Evolutionary conservation across 148 eudicot species (phyloP), one percentile per base, ranked within the genome.

Genomic region (Pouteria glomerata): DNA sequence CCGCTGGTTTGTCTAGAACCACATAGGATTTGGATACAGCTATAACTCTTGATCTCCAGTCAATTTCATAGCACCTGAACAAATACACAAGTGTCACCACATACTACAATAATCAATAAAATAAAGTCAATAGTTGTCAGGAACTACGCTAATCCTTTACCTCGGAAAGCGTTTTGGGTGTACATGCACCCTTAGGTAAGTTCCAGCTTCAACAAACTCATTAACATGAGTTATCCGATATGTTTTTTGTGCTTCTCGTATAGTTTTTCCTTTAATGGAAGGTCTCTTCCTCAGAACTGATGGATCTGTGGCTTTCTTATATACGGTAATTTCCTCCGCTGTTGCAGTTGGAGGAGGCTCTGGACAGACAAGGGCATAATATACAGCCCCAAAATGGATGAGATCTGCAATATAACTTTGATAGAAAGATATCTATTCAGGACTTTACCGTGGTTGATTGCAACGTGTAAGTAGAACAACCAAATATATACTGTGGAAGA

Each of bases 131-230:
- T 59, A 57, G 35, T 37, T 24, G 51, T 63, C 23, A 73, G n/a
- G 24, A 57, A 66, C 30, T 62, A 4, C 19, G 26, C 27, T 34
- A 68, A 51, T 63, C 34, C 50, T 68, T 71, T 82, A 95, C 98
- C 97, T 89, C 35, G 97, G 98, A 66, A 84, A 95, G 41, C 99
- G 92, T 82, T 90, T 95, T 39, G 99, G 99, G 74, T 92, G 99
- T 41, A 95, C 97, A 77, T 95, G 92, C 21, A 95, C 90, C 61
- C 99, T 89, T 67, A 95, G 81, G 75, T 95, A 92, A n/a, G 92
- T 92, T 67, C 99, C 99, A 70, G 80, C 77, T 87, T 95, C 98
- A 76, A 91, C 89, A 82, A 72, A 70, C 72, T 88, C 89, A 74
- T 92, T 80, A 23, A 75, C 77, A 77, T 64, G 68, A 65, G 94